Base-by-base conservation (phyloP, 768 basidiomycete genomes). In the Psilocybe sp. region DNA sequence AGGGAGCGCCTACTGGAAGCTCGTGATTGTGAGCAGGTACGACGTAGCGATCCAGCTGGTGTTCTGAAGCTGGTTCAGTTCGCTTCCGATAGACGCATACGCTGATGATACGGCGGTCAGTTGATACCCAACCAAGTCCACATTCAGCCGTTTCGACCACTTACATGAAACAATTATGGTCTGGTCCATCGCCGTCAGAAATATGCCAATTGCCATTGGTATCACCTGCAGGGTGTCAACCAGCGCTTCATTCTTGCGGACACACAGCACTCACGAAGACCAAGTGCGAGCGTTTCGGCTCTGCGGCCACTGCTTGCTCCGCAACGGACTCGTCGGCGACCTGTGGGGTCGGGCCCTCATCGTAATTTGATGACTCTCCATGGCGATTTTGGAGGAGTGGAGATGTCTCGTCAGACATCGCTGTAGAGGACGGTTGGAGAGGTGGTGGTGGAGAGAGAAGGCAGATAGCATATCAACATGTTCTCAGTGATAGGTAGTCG, bases 31-130 rank as follows among this genome's bases (percentile, higher is more conserved):
- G 47, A 85, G 60, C 67, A 85, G 73, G 57, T 84, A 84, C 0
- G 78, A 77, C 0, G 82, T 84, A 3, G 81, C 78, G 23, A 85
- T 80, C 82, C 82, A 85, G 53, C 81, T 82, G 0, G 82, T 82
- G 49, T 78, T 83, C 52, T 84, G 80, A 3, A 85, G 71, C 59
- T 81, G 75, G 5, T 82, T 74, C 5, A 85, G 65, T 54, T 84
- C 81, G 57, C 75, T 79, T 19, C 80, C 80, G 48, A 82, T 82
- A 0, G 76, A 66, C 9, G 79, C 77, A 52, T 79, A 80, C 0
- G 78, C 76, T 76, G 40, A 46, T 19, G 40, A 50, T 31, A 36
- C 19, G 28, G 31, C 45, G 13, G 18, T 42, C 15, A 40, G n/a
- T 40, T n/a, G n/a, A n/a, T n/a, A n/a, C n/a, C n/a, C n/a, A n/a